A percentile compares a stretch with the other conserved stretches of the same genome.
Evolutionary conservation across 441 rosid genomes (phyloP).

Genomic region (Populus hybrid): DNA sequence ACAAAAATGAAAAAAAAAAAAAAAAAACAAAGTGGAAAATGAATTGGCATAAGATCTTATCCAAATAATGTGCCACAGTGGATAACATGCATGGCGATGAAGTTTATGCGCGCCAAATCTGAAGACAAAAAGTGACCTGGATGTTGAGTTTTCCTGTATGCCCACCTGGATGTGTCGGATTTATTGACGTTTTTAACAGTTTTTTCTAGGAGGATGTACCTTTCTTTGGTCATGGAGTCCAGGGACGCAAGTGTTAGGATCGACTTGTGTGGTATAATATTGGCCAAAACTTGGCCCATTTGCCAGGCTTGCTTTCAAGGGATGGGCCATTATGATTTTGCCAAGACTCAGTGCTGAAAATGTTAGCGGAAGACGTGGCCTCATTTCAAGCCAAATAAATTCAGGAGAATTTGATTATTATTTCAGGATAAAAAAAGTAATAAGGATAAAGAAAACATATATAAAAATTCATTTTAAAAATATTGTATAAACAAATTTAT

Average conservation of each 20-base stretch:
- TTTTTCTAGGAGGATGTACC: background rate
- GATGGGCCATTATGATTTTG: background rate
- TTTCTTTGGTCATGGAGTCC: background rate
- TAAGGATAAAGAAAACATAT: too few relatives aligned
- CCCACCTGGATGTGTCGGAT: constrained; percentile 25
- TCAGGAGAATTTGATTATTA: background rate
- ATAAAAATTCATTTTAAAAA: too few relatives aligned
- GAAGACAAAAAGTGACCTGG: constrained; percentile 10
- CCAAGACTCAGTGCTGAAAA: background rate
- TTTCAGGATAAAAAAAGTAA: too few relatives aligned
- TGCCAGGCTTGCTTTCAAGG: background rate
- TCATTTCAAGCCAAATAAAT: background rate
- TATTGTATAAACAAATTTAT: too few relatives aligned
- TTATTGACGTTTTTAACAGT: background rate
- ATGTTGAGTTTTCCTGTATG: constrained; percentile 9
- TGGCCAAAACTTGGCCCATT: background rate
- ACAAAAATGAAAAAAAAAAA: background rate
- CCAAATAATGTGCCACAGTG: background rate
- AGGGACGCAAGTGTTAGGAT: constrained; percentile 4
- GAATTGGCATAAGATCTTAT: background rate
- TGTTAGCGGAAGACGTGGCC: background rate
- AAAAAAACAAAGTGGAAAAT: background rate
- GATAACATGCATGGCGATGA: background rate
- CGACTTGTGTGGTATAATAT: background rate
- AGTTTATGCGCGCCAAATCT: background rate